A percentile compares a stretch with the other conserved stretches of the same genome.
phyloP scores from a whole-genome alignment of 129 eudicot species.

The Helichrysum umbraculigerum region DNA sequence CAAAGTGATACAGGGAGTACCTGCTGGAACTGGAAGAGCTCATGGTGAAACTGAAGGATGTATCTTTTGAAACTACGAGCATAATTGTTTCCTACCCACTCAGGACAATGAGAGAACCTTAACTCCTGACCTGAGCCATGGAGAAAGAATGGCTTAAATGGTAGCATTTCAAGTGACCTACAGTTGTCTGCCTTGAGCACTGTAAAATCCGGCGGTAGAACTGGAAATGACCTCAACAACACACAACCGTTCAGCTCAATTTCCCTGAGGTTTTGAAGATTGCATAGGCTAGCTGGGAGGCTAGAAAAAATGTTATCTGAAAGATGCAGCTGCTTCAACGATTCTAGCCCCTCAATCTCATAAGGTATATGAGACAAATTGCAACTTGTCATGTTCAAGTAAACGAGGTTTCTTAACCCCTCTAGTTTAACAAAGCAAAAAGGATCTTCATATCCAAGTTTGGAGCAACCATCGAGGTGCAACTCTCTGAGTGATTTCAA shows the following conservation, averaged over 20 bases:
- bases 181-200: background rate
- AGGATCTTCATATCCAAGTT: background rate
- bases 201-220: background rate
- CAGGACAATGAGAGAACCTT: background rate
- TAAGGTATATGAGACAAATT: background rate
- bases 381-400: background rate
- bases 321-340: background rate
- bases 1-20: background rate
- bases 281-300: conserved; percentile 17
- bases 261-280: background rate
- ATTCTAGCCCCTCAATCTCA: background rate
- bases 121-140: background rate
- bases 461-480: conserved; percentile 3
- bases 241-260: background rate
- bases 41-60: background rate
- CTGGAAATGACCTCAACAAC: background rate
- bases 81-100: background rate
- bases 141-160: background rate
- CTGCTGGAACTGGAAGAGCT: conserved; percentile 5
- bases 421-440: background rate
- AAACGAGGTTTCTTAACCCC: background rate
- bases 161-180: conserved; percentile 6
- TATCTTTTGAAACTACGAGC: background rate
- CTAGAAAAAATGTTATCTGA: background rate
- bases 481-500: background rate